These are phyloP conservation scores for Neurospora sp. DNA, from an alignment of 495 filamentous ascomycete species.

Conservation along the genomic window DNA sequence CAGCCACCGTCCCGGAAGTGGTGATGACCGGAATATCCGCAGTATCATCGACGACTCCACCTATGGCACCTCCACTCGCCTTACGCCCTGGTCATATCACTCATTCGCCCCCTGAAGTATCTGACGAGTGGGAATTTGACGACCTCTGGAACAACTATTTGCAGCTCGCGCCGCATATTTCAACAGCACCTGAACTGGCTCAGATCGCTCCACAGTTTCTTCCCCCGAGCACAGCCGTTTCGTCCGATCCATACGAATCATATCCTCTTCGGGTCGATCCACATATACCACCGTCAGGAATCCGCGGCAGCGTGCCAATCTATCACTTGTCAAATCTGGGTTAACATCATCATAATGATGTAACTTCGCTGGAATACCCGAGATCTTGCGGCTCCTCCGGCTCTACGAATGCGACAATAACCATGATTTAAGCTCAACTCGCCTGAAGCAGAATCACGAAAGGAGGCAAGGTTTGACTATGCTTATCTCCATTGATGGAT, in stretches of 20 bases:
- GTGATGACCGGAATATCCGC: conserved; percentile 13
- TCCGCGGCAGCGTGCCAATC: conserved; percentile 5
- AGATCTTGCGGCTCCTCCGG: background rate
- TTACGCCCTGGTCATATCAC: conserved; percentile 8
- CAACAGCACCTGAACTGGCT: conserved; percentile 2
- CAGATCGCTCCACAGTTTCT: conserved; percentile 15
- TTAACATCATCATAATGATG: background rate
- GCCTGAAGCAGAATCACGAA: background rate
- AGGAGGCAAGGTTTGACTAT: background rate
- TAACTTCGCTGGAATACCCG: background rate
- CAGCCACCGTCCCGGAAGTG: conserved; percentile 1
- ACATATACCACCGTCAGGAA: conserved; percentile 3
- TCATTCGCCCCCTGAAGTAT: conserved; percentile 16
- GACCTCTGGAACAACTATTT: conserved; percentile 42
- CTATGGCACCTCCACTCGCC: background rate
- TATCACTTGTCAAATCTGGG: conserved; percentile 9
- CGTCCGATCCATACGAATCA: conserved; percentile 13
- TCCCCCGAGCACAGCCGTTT: conserved; percentile 1
- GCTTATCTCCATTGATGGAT: background rate
- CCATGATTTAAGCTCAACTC: background rate
- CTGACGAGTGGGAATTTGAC: conserved; percentile 46
- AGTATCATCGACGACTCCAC: background rate
- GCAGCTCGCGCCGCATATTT: conserved; percentile 13
- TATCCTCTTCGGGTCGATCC: conserved; percentile 2
- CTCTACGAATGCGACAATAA: background rate